These are phyloP conservation scores for Epichloe elymi DNA, from an alignment of 2,329 filamentous ascomycete genomes.

Conservation along the genomic window DNA sequence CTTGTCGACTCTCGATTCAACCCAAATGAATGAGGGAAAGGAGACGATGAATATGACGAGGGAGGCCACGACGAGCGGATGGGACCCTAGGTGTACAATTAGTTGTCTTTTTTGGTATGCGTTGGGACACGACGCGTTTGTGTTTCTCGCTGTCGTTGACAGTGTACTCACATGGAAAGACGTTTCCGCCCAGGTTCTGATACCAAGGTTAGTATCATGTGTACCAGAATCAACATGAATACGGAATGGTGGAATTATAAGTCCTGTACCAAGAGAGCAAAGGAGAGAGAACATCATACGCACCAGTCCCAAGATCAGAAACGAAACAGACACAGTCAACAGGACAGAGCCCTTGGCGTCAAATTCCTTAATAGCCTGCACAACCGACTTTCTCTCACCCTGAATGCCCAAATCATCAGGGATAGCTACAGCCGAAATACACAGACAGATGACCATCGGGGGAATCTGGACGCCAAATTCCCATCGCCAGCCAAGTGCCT, in stretches of 20 bases:
- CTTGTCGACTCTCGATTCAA: constrained; percentile 34
- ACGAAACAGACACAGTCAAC: constrained; percentile 39
- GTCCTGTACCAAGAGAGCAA: not conserved
- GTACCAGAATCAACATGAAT: no score
- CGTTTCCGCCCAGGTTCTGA: constrained; percentile 49
- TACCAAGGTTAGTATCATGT: no score
- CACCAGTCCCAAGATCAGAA: constrained; percentile 45
- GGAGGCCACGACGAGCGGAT: constrained; percentile 42
- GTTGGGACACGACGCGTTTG: not conserved
- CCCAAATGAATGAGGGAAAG: constrained; percentile 38
- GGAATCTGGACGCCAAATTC: constrained; percentile 53
- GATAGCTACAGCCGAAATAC: constrained; percentile 32
- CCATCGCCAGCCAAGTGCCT: constrained; percentile 61
- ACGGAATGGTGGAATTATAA: no score
- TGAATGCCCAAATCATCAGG: constrained; percentile 39
- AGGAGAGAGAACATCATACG: constrained; percentile 11
- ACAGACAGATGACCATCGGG: constrained; percentile 32
- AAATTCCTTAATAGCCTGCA: constrained; percentile 40
- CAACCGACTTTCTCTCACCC: constrained; percentile 28
- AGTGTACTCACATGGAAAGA: constrained; percentile 37
- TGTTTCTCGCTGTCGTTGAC: not conserved
- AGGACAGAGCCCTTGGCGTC: constrained; percentile 42
- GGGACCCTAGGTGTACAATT: constrained; percentile 29
- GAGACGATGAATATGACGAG: constrained; percentile 33
- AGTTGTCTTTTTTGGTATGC: not conserved